Evolutionary conservation across 2,329 filamentous ascomycete species (phyloP).

Genomic region (Escovopsis weberi): DNA sequence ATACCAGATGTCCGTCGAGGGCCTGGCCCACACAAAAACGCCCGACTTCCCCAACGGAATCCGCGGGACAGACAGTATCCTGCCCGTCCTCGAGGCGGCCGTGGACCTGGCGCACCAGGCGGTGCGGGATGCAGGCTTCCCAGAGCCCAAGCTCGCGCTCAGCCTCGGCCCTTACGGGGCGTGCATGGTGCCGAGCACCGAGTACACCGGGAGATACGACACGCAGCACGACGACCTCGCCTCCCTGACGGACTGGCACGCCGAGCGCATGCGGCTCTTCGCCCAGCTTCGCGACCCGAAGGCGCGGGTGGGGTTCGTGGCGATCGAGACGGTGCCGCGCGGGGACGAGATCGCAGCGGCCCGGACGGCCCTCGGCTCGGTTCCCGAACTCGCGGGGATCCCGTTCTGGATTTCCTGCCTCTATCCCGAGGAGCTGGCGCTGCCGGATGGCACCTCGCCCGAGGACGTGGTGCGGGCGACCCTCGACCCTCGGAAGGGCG

Average conservation of each 20-base stretch:
- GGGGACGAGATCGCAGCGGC: conserved; percentile 46
- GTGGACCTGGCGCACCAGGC: conserved; percentile 27
- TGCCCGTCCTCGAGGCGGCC: conserved; percentile 27
- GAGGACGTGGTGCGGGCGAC: conserved; percentile 21
- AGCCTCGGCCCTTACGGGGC: conserved; percentile 54
- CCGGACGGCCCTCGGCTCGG: conserved; percentile 25
- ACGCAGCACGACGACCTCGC: conserved; percentile 26
- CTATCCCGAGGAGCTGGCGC: conserved; percentile 37
- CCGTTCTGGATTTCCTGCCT: conserved; percentile 50
- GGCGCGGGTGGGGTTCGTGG: conserved; percentile 36
- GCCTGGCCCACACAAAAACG: conserved; percentile 36
- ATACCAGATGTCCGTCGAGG: conserved; percentile 46
- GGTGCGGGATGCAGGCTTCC: conserved; percentile 9
- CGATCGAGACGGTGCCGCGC: conserved; percentile 53
- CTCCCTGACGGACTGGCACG: conserved; percentile 41
- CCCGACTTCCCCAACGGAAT: conserved; percentile 29
- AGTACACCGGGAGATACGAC: conserved; percentile 50
- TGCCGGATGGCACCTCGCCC: conserved; percentile 41
- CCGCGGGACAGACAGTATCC: conserved; percentile 18
- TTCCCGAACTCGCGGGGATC: conserved; percentile 11
- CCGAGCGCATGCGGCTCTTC: conserved; percentile 38
- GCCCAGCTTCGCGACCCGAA: conserved; percentile 20
- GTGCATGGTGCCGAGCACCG: conserved; percentile 48
- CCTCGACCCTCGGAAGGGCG: conserved; percentile 16
- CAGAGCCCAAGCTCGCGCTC: conserved; percentile 30